phyloP scores from a whole-genome alignment of 768 basidiomycete genomes.

The Amanita fuliginea region DNA sequence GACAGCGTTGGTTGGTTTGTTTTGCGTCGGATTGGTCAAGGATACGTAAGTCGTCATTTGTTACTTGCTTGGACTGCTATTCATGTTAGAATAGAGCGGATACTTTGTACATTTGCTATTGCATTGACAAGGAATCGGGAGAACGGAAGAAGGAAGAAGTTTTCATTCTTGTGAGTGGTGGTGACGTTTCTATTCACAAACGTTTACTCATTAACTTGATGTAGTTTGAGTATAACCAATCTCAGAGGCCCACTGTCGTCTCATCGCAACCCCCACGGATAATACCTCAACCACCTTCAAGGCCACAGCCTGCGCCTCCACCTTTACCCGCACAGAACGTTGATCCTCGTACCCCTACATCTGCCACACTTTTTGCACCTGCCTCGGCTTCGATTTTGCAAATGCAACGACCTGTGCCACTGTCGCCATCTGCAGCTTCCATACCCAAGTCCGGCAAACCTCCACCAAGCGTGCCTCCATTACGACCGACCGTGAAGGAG shows the following conservation, averaged over 20 bases:
- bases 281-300: constrained; percentile 9
- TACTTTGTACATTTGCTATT: constrained; percentile 36
- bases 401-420: constrained; percentile 6
- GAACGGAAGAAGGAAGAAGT: constrained; percentile 30
- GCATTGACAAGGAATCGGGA: constrained; percentile 35
- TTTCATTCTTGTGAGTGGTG: constrained; percentile 24
- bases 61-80: not conserved
- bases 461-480: not conserved
- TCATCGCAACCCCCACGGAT: constrained; percentile 6
- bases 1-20: constrained; percentile 72
- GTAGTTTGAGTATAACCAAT: constrained; percentile 24
- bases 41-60: constrained; percentile 35
- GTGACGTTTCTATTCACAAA: not conserved
- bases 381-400: constrained; percentile 7
- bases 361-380: constrained; percentile 5
- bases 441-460: not conserved
- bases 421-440: constrained; percentile 4
- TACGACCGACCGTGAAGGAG: constrained; percentile 7
- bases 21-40: constrained; percentile 71
- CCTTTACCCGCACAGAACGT: constrained; percentile 9
- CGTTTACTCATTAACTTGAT: not conserved
- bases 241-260: constrained; percentile 7
- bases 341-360: constrained; percentile 8
- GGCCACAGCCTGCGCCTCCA: not conserved
- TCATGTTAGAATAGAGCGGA: constrained; percentile 22